Evolutionary conservation across 345 rosid genomes (phyloP).

Genomic region (Lagerstroemia speciosa): DNA sequence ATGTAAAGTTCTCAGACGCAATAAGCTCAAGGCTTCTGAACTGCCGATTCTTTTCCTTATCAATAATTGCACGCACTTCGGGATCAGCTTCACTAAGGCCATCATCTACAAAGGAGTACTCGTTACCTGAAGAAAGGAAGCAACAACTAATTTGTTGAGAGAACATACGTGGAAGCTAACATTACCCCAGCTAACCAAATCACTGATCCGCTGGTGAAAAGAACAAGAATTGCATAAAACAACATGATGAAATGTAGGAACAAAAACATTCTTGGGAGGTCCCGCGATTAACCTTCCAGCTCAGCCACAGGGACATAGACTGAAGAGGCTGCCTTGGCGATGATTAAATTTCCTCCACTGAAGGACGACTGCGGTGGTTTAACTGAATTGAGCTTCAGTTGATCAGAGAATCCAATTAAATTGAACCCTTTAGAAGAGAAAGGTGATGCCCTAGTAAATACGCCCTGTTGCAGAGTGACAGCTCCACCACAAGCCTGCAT

Average conservation of each 20-base stretch:
- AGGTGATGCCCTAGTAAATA: slow-evolving; percentile 28
- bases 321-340: slow-evolving; percentile 45
- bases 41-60: slow-evolving; percentile 76
- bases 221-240: background rate
- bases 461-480: slow-evolving; percentile 47
- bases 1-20: slow-evolving; percentile 91
- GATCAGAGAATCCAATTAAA: slow-evolving; percentile 29
- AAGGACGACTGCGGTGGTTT: slow-evolving; percentile 31
- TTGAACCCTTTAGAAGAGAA: slow-evolving; percentile 22
- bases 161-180: background rate
- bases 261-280: background rate
- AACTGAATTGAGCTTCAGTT: slow-evolving; percentile 26
- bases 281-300: slow-evolving; percentile 31
- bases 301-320: slow-evolving; percentile 43
- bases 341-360: slow-evolving; percentile 37
- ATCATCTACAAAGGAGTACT: slow-evolving; percentile 38
- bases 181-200: background rate
- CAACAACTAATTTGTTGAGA: background rate
- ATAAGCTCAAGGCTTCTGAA: slow-evolving; percentile 89
- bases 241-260: background rate
- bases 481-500: slow-evolving; percentile 56
- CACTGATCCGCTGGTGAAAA: background rate
- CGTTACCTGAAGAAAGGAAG: slow-evolving; percentile 30
- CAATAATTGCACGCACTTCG: slow-evolving; percentile 52
- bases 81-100: slow-evolving; percentile 65